phyloP scores from a whole-genome alignment of 441 rosid genomes.

The Adansonia grandidieri region DNA sequence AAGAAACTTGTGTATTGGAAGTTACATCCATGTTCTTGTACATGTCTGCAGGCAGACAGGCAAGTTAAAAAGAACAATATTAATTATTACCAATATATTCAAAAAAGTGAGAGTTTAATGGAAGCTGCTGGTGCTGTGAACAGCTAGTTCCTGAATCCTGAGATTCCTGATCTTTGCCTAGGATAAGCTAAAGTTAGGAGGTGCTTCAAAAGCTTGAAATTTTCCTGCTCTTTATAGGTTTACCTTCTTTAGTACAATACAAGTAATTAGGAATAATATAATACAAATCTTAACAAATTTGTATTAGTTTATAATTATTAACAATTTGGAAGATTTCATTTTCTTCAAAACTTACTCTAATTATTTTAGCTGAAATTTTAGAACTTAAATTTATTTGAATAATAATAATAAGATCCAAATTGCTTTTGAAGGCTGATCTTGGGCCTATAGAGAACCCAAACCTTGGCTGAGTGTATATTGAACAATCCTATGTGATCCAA shows the following conservation, averaged over 20 bases:
- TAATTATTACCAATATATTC: not conserved
- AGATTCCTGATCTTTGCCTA: constrained; percentile 7
- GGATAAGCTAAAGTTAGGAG: constrained; percentile 10
- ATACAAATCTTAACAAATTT: not conserved
- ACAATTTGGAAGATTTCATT: no score
- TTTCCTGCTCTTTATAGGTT: not conserved
- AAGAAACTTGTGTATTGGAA: constrained; percentile 11
- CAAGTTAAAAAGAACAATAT: not conserved
- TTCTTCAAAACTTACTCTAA: no score
- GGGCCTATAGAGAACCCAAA: no score
- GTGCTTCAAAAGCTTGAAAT: not conserved
- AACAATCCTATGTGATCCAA: no score
- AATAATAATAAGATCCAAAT: not conserved
- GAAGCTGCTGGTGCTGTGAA: constrained; percentile 1
- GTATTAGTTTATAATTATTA: not conserved
- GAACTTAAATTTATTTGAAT: not conserved
- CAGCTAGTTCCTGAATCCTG: constrained; percentile 5
- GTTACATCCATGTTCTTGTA: not conserved
- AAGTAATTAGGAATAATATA: not conserved
- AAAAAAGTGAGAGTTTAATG: constrained; percentile 3
- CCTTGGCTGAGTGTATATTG: no score
- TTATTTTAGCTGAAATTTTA: not conserved
- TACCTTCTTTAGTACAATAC: not conserved
- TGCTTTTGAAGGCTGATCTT: not conserved
- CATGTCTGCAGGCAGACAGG: not conserved